Percentiles rank a stretch among this genome's conserved stretches.
Evolutionary conservation across 352 stramenopile species (phyloP).

Genomic region (Phytophthora melonis): DNA sequence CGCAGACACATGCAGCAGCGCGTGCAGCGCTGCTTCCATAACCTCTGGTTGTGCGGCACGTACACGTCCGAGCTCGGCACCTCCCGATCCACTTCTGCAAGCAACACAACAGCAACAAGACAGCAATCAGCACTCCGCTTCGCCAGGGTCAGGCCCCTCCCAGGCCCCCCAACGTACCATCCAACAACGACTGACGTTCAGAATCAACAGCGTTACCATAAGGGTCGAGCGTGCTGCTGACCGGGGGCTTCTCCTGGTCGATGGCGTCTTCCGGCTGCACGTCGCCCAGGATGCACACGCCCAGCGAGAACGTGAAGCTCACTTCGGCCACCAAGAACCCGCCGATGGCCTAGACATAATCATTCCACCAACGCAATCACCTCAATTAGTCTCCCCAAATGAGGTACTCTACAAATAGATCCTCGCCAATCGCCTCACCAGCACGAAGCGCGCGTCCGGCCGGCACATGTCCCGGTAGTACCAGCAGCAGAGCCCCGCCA

Average conservation of each 20-base stretch:
- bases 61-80: slow-evolving; percentile 86
- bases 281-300: slow-evolving; percentile 73
- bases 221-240: slow-evolving; percentile 38
- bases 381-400: slow-evolving; percentile 14
- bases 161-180: slow-evolving; percentile 56
- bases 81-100: slow-evolving; percentile 59
- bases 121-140: slow-evolving; percentile 7
- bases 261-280: slow-evolving; percentile 41
- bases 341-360: slow-evolving; percentile 54
- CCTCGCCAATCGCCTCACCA: slow-evolving; percentile 47
- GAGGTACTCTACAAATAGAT: neutral
- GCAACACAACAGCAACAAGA: slow-evolving; percentile 7
- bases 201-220: slow-evolving; percentile 78
- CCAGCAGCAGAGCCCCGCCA: slow-evolving; percentile 70
- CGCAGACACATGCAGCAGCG: slow-evolving; percentile 81
- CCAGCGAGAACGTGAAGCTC: slow-evolving; percentile 75
- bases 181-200: slow-evolving; percentile 82
- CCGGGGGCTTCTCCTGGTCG: slow-evolving; percentile 39
- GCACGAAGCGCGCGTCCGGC: slow-evolving; percentile 78
- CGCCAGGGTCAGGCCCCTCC: neutral
- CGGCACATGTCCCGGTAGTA: slow-evolving; percentile 76
- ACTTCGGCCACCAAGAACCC: slow-evolving; percentile 72
- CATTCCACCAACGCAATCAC: slow-evolving; percentile 5
- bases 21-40: slow-evolving; percentile 83
- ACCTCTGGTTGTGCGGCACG: slow-evolving; percentile 72